Evolutionary conservation across 768 basidiomycete species (phyloP), one percentile per base, ranked within the genome.

Genomic region (Leccinum rimulosum): DNA sequence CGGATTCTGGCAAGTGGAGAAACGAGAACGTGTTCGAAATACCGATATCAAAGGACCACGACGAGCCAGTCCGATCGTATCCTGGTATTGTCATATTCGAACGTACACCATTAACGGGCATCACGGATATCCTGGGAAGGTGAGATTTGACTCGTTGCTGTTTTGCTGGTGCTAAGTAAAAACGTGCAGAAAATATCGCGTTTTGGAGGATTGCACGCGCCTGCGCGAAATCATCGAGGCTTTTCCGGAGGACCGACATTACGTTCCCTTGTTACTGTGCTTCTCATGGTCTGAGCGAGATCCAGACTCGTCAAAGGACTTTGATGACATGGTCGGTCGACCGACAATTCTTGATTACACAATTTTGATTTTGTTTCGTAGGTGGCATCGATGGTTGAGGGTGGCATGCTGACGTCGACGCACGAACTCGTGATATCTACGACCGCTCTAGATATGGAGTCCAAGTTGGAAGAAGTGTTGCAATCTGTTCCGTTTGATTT

Each of bases 51-150:
- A 50, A 52, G n/a, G 50, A 54, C 11, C 50, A 47, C 33, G 38
- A n/a, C 6, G 76, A 77, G 6, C 19, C 38, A 47, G 49, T 22
- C 3, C 49, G 7, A 19, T 61, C 33, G 11, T 83, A 77, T 38
- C 89, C 90, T 19, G 89, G 89, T 0, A 59, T 91, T 25, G 79
- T 91, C 58, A 72, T 91, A n/a, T 88, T 93, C 56, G 90, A 93
- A 68, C 83, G 85, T 51, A 87, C 87, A 1, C 86, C 90, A 0
- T 56, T 88, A 48, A 83, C 82, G 49, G 84, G 78, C n/a, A 72
- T 85, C 1, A 63, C 75, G 27, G 89, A 91, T 67, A 82, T 87
- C 14, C 70, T 91, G 35, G 88, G 88, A 74, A 84, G 79, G 89
- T 90, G 55, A 31, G 76, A 71, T 6, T 8, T 12, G 11, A 40